These are phyloP conservation scores for Neurospora sp. DNA, from an alignment of 495 filamentous ascomycete genomes.

Conservation along the genomic window DNA sequence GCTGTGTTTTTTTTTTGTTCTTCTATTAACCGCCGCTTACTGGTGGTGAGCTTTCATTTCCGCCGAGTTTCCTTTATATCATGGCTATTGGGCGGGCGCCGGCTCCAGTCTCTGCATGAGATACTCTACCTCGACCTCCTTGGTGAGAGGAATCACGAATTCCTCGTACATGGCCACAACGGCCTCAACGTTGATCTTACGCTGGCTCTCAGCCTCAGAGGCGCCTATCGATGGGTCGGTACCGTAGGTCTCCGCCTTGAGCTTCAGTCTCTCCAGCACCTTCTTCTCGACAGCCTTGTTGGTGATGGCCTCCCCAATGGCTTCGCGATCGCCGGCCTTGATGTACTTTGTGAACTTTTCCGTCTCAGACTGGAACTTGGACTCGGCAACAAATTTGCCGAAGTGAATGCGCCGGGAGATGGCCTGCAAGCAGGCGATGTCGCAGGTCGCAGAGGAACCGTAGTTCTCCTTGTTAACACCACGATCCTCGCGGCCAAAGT, in stretches of 20 bases:
- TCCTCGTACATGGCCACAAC: conserved; percentile 94
- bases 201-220: conserved; percentile 19
- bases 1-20: background rate
- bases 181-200: conserved; percentile 85
- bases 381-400: conserved; percentile 97
- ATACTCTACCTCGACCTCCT: conserved; percentile 95
- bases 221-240: conserved; percentile 56
- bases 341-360: conserved; percentile 76
- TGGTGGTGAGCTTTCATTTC: background rate
- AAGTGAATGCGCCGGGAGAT: conserved; percentile 91
- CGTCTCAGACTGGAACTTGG: conserved; percentile 84
- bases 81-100: background rate
- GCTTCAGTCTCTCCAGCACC: conserved; percentile 74
- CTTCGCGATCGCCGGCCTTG: conserved; percentile 62
- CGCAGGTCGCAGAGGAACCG: conserved; percentile 81
- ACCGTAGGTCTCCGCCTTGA: conserved; percentile 94
- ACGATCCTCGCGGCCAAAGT: conserved; percentile 60
- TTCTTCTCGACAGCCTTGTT: conserved; percentile 81
- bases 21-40: background rate
- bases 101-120: conserved; percentile 78
- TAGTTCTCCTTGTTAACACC: conserved; percentile 91
- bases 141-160: conserved; percentile 92
- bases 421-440: conserved; percentile 85
- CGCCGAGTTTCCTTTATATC: background rate
- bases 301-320: conserved; percentile 84